Evolutionary conservation across 2,329 filamentous ascomycete genomes (phyloP).

Genomic region (Arthroderma sp.): DNA sequence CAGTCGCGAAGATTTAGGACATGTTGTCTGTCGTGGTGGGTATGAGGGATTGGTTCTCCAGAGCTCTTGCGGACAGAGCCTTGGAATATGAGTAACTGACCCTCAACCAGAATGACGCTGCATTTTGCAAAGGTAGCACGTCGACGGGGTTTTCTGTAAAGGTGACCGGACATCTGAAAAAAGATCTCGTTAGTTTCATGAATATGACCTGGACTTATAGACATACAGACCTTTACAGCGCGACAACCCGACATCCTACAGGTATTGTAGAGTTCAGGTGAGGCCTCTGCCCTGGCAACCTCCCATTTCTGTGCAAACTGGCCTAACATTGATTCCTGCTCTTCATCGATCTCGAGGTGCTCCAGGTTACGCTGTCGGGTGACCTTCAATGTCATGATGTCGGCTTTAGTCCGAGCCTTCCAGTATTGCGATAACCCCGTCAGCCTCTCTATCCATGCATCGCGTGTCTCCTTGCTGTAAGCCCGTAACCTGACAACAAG

Average conservation of each 20-base stretch:
- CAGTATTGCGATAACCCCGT: slow-evolving; percentile 47
- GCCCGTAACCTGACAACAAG: slow-evolving; percentile 48
- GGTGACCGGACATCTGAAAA: slow-evolving; percentile 41
- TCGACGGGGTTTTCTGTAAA: slow-evolving; percentile 52
- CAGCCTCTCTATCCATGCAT: slow-evolving; percentile 50
- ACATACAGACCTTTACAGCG: slow-evolving; percentile 36
- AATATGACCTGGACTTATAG: background rate
- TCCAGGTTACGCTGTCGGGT: slow-evolving; percentile 46
- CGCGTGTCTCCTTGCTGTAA: slow-evolving; percentile 43
- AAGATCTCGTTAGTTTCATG: background rate
- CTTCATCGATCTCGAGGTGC: slow-evolving; percentile 50
- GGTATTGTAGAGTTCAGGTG: slow-evolving; percentile 52
- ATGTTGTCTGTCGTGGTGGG: slow-evolving; percentile 48
- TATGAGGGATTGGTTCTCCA: slow-evolving; percentile 44
- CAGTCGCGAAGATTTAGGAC: slow-evolving; percentile 48
- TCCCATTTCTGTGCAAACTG: slow-evolving; percentile 58
- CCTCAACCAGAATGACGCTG: slow-evolving; percentile 46
- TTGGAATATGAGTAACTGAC: slow-evolving; percentile 50
- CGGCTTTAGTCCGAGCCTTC: slow-evolving; percentile 42
- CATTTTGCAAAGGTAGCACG: slow-evolving; percentile 49
- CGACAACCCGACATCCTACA: slow-evolving; percentile 52
- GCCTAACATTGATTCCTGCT: slow-evolving; percentile 50
- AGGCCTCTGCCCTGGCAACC: slow-evolving; percentile 50
- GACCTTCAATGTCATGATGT: slow-evolving; percentile 44
- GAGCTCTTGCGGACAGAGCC: slow-evolving; percentile 42